Evolutionary conservation across 495 filamentous ascomycete genomes (phyloP).

Genomic region (Penicillium canescens): DNA sequence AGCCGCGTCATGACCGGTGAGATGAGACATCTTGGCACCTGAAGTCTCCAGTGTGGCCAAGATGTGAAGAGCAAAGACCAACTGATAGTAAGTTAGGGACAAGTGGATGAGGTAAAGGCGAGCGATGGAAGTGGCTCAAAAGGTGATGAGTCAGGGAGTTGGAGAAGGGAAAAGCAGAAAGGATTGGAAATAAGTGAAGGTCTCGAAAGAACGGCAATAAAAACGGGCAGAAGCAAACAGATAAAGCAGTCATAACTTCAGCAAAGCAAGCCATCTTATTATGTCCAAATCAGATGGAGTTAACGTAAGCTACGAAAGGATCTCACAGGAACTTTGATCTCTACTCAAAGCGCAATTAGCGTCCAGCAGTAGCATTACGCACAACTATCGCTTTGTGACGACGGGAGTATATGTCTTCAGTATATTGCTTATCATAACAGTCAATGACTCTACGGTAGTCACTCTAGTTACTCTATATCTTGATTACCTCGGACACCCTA

Average conservation of each 20-base stretch:
- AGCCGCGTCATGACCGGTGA: conserved; percentile 1
- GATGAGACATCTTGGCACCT: neutral
- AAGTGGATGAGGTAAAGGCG: neutral
- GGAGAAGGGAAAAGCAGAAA: neutral
- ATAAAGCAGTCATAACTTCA: neutral
- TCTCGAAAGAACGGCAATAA: neutral
- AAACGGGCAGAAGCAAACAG: neutral
- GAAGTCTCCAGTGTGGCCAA: too few species aligned
- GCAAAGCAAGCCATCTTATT: neutral
- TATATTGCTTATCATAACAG: too few species aligned
- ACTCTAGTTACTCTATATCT: neutral
- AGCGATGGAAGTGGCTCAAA: neutral
- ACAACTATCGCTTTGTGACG: too few species aligned
- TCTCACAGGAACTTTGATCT: too few species aligned
- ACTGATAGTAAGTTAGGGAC: neutral
- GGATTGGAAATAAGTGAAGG: neutral
- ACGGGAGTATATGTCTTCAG: too few species aligned
- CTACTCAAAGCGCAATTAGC: too few species aligned
- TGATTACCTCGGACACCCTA: neutral
- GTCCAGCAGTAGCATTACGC: too few species aligned
- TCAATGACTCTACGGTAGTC: too few species aligned
- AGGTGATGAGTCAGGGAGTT: neutral
- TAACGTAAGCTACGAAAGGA: too few species aligned
- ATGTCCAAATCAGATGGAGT: too few species aligned
- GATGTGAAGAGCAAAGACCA: neutral